Evolutionary conservation across 192 early-diverging fungal genomes (phyloP).

Genomic region (Pilobolus umbonatus): DNA sequence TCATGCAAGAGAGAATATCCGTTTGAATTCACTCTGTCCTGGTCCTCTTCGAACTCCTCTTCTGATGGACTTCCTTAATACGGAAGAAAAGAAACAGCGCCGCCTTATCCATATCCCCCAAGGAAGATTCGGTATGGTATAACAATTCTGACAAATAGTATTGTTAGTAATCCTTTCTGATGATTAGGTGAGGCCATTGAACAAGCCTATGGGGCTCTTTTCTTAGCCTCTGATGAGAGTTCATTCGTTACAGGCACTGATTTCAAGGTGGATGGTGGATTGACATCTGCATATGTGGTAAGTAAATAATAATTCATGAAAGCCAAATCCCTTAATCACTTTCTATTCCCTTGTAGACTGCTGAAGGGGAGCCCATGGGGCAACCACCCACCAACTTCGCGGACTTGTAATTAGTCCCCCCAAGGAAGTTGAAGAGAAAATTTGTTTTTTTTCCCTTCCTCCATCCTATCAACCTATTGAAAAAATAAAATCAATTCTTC

Average conservation of each 20-base stretch:
- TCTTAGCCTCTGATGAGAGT: conserved; percentile 76
- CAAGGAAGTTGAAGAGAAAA: too few relatives aligned
- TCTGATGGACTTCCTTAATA: conserved; percentile 80
- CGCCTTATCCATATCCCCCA: conserved; percentile 76
- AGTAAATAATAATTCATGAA: conserved; percentile 2
- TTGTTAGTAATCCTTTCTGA: background rate
- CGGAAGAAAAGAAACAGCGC: conserved; percentile 77
- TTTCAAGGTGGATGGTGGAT: conserved; percentile 77
- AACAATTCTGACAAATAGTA: background rate
- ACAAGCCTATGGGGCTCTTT: conserved; percentile 76
- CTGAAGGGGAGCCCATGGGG: conserved; percentile 37
- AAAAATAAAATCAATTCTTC: too few relatives aligned
- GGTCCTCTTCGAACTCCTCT: conserved; percentile 76
- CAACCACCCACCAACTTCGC: conserved; percentile 29
- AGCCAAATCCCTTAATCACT: background rate
- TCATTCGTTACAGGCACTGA: conserved; percentile 79
- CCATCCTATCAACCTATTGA: too few relatives aligned
- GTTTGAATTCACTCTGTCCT: conserved; percentile 78
- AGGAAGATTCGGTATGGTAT: conserved; percentile 69
- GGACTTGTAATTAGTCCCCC: conserved; percentile 25
- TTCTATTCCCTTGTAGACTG: conserved; percentile 28
- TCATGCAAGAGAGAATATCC: conserved; percentile 84
- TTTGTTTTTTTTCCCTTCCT: too few relatives aligned
- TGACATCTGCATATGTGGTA: conserved; percentile 71
- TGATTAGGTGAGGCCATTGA: conserved; percentile 74